phyloP scores from a whole-genome alignment of 1,139 yeast species.

The Hansenula lynferdii region DNA sequence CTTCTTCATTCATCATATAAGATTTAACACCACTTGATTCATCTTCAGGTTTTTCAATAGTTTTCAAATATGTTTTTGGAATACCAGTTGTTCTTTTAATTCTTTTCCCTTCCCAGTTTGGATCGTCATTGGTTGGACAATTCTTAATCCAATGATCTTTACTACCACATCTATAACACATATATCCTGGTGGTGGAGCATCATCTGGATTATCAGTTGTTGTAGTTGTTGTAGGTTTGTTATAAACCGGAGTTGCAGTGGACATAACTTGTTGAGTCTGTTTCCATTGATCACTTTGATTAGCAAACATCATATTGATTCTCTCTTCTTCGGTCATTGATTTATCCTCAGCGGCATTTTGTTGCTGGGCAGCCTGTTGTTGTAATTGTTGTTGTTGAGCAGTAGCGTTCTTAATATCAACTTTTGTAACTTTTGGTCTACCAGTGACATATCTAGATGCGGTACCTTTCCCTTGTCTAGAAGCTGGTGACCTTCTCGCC shows the following conservation, averaged over 20 bases:
- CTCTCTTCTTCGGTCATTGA: slow-evolving; percentile 76
- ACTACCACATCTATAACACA: slow-evolving; percentile 95
- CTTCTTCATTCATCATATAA: slow-evolving; percentile 89
- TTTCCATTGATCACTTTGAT: slow-evolving; percentile 92
- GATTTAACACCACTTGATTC: slow-evolving; percentile 66
- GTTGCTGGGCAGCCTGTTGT: slow-evolving; percentile 20
- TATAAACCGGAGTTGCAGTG: slow-evolving; percentile 58
- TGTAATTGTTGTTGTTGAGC: slow-evolving; percentile 5
- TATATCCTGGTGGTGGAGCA: slow-evolving; percentile 87
- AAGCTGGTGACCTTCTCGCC: slow-evolving; percentile 76
- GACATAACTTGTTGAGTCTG: slow-evolving; percentile 92
- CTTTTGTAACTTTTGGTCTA: slow-evolving; percentile 54
- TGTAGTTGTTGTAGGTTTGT: slow-evolving; percentile 37
- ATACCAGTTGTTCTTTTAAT: slow-evolving; percentile 95
- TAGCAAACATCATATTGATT: slow-evolving; percentile 86
- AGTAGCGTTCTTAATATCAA: slow-evolving; percentile 24
- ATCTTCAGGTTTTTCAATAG: slow-evolving; percentile 59
- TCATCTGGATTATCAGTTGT: slow-evolving; percentile 37
- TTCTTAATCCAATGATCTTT: slow-evolving; percentile 96
- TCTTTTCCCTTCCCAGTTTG: slow-evolving; percentile 88
- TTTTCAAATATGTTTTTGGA: slow-evolving; percentile 86
- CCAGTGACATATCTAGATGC: slow-evolving; percentile 84
- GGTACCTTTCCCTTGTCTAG: slow-evolving; percentile 55
- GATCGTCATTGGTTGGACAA: slow-evolving; percentile 92
- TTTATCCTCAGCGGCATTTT: slow-evolving; percentile 27